Evolutionary conservation across 139 green algal genomes (phyloP), one percentile per base, ranked within the genome.

Genomic region (Pedinophyceae sp.): DNA sequence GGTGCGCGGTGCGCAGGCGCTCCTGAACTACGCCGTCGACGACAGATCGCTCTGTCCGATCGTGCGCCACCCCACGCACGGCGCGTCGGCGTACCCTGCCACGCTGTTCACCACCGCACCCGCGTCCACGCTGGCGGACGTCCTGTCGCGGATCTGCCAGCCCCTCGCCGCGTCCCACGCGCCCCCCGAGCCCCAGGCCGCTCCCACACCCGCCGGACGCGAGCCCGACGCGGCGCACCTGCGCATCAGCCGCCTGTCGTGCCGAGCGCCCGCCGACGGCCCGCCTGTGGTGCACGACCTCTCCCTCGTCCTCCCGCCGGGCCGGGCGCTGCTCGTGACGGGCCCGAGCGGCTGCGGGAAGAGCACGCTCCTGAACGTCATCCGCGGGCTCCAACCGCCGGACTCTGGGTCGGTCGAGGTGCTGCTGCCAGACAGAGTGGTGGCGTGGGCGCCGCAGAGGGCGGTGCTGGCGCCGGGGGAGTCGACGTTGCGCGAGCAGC

Each of bases 281-380:
- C 57, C 27, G 25, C 50, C 54, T 27, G 39, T 26, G 38, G n/a
- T 55, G 23, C 27, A 18, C 4, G 38, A 17, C 18, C 38, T 73
- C n/a, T 26, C n/a, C 26, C 30, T 66, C 15, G 5, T 30, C 18
- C 19, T 76, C 19, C 30, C 19, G 4, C 24, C 50, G 3, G 54
- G 62, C 13, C 24, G 50, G 2, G 34, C 41, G 10, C 34, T 73
- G 13, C 47, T 79, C 13, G 55, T 79, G 2, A 40, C 24, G 40
- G 71, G 71, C 2, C 60, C 64, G 24, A 75, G 67, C 24, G 72
- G 72, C 10, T 67, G 60, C 27, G 72, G 72, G 47, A 79, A 79
- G 59, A 65, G 46, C 48, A 79, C 69, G 2, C 48, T 79, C 0
- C 18, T 79, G 5, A 29, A 38, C 3, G 52, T 48, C 22, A 58